Percentiles rank a stretch among this genome's conserved stretches.
Evolutionary conservation across 2,329 filamentous ascomycete genomes (phyloP).

Genomic region (Hypoxylon sp.): DNA sequence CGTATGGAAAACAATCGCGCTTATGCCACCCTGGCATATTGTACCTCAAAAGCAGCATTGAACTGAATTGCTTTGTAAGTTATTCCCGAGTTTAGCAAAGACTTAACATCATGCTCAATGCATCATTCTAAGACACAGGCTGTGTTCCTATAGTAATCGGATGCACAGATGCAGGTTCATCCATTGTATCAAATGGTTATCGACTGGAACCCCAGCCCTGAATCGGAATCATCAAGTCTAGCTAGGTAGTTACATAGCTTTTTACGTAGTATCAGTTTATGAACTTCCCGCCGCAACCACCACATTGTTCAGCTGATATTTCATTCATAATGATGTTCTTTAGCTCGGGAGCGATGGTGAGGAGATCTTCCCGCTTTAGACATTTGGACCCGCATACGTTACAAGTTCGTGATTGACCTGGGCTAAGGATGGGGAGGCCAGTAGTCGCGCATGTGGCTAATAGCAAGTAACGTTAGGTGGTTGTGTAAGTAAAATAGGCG

Average conservation of each 20-base stretch:
- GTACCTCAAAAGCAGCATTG: conserved; percentile 53
- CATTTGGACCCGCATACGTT: conserved; percentile 69
- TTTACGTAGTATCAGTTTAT: conserved; percentile 37
- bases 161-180: not conserved
- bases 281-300: conserved; percentile 54
- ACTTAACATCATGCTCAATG: no score
- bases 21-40: conserved; percentile 50
- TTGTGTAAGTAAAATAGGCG: not conserved
- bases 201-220: no score
- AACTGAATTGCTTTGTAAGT: conserved; percentile 52
- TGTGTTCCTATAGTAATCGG: no score
- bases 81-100: not conserved
- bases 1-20: conserved; percentile 36
- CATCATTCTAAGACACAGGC: no score
- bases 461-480: conserved; percentile 1
- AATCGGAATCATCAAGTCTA: not conserved
- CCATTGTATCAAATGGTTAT: no score
- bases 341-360: conserved; percentile 46
- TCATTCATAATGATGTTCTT: conserved; percentile 45
- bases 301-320: conserved; percentile 52
- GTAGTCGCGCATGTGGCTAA: conserved; percentile 69
- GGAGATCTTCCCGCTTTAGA: conserved; percentile 62
- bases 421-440: conserved; percentile 68
- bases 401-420: conserved; percentile 68
- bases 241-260: not conserved